Base-by-base conservation (phyloP, 2,329 filamentous ascomycete species). In the Cercospora sp. region DNA sequence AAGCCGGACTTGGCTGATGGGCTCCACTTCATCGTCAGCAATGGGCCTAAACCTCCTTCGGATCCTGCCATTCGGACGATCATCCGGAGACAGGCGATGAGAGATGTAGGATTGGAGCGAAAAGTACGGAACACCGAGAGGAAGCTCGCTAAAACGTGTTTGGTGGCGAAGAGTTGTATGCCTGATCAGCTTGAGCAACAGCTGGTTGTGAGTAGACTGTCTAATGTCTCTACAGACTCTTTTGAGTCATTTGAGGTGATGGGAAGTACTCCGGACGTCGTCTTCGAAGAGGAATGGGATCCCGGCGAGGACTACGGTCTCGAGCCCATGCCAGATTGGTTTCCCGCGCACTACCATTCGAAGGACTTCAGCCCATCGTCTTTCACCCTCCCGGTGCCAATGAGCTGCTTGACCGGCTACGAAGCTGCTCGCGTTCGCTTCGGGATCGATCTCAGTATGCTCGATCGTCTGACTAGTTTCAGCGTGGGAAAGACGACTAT, bases 41-140 rank as follows among this genome's bases (percentile, higher is more conserved):
- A 58, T 58, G 55, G 55, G 3, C 28, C 55, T 5, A 33, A 18
- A 20, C 13, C 3, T 18, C 72, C 72, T n/a, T 65, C 69, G 60
- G 73, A 75, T 60, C 68, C 70, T 3, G 66, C 69, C 2, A 63
- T 72, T 1, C 66, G 75, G n/a, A 73, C 68, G 6, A 64, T 78
- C 23, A 80, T 81, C 30, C 74, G 79, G 5, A 79, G 78, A 68
- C 79, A 80, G 68, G 79, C 79, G 12, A 81, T 80, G 79, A 78
- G 75, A 64, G 79, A 79, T 65, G 76, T 77, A 4, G 78, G 74
- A 28, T 71, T 77, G 30, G 77, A 76, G 23, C 28, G 65, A 13
- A 63, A 36, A 7, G 39, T 18, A 3, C 2, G 16, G 3, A 62
- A 62, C 16, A 1, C 33, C 4, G 67, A 77, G 36, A 74, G 71